Evolutionary conservation across 495 filamentous ascomycete genomes (phyloP).

Genomic region (Penicillium argentinense): DNA sequence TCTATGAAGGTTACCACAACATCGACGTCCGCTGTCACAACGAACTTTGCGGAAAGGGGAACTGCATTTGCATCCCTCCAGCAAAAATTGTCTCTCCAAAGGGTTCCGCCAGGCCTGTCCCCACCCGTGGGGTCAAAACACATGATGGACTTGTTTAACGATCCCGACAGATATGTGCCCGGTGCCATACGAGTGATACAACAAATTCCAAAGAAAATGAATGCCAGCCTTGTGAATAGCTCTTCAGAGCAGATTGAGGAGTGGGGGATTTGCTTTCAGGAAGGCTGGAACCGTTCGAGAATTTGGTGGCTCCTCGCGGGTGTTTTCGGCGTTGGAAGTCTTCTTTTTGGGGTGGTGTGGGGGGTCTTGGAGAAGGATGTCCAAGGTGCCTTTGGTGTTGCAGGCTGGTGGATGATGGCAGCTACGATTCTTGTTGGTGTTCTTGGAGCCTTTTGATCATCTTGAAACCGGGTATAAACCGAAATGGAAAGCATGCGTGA

Average conservation of each 20-base stretch:
- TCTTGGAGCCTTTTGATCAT: conserved; percentile 1
- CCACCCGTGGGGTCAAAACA: no score
- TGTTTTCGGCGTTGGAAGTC: not conserved
- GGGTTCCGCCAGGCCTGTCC: no score
- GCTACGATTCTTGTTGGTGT: not conserved
- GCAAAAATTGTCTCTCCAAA: no score
- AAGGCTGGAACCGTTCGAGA: not conserved
- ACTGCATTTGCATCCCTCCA: no score
- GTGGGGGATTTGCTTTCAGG: not conserved
- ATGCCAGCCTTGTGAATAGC: not conserved
- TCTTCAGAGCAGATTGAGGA: not conserved
- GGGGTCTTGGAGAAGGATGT: not conserved
- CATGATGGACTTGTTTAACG: no score
- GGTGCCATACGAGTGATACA: no score
- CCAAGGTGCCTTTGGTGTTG: not conserved
- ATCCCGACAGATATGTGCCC: no score
- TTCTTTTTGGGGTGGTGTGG: not conserved
- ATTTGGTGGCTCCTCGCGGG: not conserved
- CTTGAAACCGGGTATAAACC: not conserved
- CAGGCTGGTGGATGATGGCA: not conserved
- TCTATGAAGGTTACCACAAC: no score
- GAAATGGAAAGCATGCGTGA: conserved; percentile 9
- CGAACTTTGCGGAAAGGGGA: no score
- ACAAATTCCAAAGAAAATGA: no score
- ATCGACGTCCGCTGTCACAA: no score